A percentile compares a stretch with the other conserved stretches of the same genome.
phyloP scores from a whole-genome alignment of 352 stramenopile genomes.

The Globisporangium mamillatum region DNA sequence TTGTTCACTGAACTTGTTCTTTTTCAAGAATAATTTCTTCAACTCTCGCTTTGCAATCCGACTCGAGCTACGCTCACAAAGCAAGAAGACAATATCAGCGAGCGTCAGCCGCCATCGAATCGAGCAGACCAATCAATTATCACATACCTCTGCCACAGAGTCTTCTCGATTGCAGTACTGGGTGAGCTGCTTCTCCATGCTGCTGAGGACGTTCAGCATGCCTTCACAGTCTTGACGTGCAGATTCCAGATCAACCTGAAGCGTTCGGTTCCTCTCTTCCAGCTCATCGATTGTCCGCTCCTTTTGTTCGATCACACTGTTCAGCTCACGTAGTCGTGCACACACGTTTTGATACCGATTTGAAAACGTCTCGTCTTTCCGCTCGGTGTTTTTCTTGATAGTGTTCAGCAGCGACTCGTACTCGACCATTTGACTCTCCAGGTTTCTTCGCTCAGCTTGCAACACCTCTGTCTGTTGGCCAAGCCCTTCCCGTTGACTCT shows the following conservation, averaged over 20 bases:
- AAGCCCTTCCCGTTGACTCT: constrained; percentile 51
- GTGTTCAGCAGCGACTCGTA: constrained; percentile 60
- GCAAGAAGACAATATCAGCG: not conserved
- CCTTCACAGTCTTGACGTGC: constrained; percentile 76
- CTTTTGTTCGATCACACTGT: constrained; percentile 48
- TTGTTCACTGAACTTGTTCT: constrained; percentile 47
- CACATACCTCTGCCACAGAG: constrained; percentile 57
- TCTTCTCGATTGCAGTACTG: constrained; percentile 76
- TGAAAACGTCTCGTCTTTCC: constrained; percentile 61
- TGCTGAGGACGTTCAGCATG: constrained; percentile 79
- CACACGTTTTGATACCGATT: constrained; percentile 73
- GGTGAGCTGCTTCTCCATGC: constrained; percentile 82
- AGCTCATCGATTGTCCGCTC: constrained; percentile 50
- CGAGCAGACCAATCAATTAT: not conserved
- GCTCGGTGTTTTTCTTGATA: constrained; percentile 56
- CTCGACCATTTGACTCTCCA: constrained; percentile 54
- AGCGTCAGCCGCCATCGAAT: not conserved
- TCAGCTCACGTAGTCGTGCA: constrained; percentile 60
- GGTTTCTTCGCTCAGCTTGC: constrained; percentile 26
- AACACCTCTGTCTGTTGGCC: constrained; percentile 32
- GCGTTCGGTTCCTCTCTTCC: constrained; percentile 33
- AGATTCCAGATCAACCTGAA: constrained; percentile 59
- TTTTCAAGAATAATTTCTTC: constrained; percentile 74
- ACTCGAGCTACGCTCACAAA: constrained; percentile 45
- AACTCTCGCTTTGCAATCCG: constrained; percentile 64